Evolutionary conservation across 2,329 filamentous ascomycete genomes (phyloP).

Genomic region (Stemphylium beticola): DNA sequence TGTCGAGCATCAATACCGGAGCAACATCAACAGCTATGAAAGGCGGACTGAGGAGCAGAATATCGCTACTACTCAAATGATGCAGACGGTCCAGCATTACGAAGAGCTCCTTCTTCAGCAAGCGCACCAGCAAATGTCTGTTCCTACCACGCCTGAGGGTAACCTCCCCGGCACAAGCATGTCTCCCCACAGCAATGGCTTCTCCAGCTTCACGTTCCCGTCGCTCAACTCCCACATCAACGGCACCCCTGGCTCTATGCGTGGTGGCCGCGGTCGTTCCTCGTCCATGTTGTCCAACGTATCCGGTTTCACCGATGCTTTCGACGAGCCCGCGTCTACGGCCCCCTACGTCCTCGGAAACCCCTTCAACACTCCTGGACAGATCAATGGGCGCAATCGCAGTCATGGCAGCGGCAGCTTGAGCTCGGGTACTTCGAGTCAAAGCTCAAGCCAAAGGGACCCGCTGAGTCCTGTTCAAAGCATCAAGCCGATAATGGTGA

Average conservation of each 20-base stretch:
- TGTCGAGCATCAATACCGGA: constrained; percentile 48
- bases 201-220: constrained; percentile 48
- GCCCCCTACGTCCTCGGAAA: constrained; percentile 40
- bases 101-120: constrained; percentile 52
- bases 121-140: constrained; percentile 44
- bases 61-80: constrained; percentile 42
- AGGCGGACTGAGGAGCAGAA: constrained; percentile 49
- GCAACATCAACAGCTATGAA: constrained; percentile 48
- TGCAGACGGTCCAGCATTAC: constrained; percentile 47
- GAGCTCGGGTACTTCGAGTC: constrained; percentile 52
- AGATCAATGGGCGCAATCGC: constrained; percentile 47
- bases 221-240: constrained; percentile 36
- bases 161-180: constrained; percentile 60
- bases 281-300: constrained; percentile 60
- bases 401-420: constrained; percentile 58
- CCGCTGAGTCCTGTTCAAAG: constrained; percentile 48
- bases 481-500: constrained; percentile 42
- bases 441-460: constrained; percentile 47
- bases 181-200: constrained; percentile 44
- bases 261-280: constrained; percentile 54
- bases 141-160: constrained; percentile 65
- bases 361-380: constrained; percentile 49
- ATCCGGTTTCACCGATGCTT: constrained; percentile 58
- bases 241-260: constrained; percentile 44
- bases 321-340: constrained; percentile 44